Conservation (phyloP, 2,329 filamentous ascomycete species). For the Pseudogymnoascus sp. region DNA sequence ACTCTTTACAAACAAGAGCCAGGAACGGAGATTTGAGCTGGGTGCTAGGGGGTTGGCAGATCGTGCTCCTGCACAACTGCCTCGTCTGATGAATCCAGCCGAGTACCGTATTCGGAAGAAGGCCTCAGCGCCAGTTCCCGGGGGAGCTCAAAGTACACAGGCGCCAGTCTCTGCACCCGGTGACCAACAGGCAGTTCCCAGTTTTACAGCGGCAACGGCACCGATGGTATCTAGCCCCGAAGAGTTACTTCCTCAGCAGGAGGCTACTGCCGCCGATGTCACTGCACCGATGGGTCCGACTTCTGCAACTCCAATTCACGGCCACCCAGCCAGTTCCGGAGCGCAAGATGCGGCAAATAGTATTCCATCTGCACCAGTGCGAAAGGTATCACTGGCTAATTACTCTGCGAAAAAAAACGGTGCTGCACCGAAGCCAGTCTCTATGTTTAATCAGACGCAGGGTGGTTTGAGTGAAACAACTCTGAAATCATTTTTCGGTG, state of each 20-base stretch:
- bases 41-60: neutral
- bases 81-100: neutral
- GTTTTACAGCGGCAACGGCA: neutral
- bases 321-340: neutral
- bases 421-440: neutral
- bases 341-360: neutral
- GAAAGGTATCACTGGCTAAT: neutral
- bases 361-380: neutral
- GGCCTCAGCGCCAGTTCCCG: neutral
- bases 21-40: neutral
- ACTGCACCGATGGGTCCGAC: neutral
- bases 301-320: neutral
- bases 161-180: neutral
- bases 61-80: neutral
- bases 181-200: neutral
- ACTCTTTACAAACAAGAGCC: neutral
- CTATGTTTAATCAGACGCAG: neutral
- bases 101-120: neutral
- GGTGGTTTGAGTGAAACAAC: neutral
- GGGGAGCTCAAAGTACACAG: neutral
- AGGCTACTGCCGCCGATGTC: neutral
- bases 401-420: neutral
- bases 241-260: neutral
- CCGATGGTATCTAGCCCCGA: neutral
- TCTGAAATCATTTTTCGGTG: neutral